These are phyloP conservation scores for Pseudogymnoascus sp. DNA, from an alignment of 2,329 filamentous ascomycete genomes.

Conservation along the genomic window DNA sequence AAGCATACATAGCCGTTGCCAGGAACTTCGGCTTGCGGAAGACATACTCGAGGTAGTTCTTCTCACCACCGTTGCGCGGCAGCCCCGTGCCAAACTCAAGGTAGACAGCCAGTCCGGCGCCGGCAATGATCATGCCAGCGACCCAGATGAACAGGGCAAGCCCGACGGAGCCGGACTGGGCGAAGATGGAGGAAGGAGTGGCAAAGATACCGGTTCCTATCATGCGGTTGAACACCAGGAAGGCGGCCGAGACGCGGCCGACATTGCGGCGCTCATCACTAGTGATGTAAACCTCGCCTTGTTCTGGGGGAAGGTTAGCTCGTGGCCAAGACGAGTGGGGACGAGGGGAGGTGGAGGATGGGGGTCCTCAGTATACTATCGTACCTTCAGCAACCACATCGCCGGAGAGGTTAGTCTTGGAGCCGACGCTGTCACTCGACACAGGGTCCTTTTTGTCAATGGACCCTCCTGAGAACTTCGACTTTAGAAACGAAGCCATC, in stretches of 20 bases:
- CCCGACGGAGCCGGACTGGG: slow-evolving; percentile 53
- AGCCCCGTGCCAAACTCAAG: slow-evolving; percentile 60
- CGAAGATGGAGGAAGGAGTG: slow-evolving; percentile 51
- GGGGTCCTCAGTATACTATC: background rate
- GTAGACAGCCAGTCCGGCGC: slow-evolving; percentile 56
- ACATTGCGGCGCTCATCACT: slow-evolving; percentile 40
- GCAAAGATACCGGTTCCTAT: slow-evolving; percentile 63
- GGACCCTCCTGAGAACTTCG: background rate
- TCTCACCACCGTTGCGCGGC: slow-evolving; percentile 58
- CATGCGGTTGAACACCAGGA: slow-evolving; percentile 59
- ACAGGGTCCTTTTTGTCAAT: background rate
- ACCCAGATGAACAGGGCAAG: slow-evolving; percentile 58
- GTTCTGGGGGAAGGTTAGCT: background rate
- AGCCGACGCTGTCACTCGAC: background rate
- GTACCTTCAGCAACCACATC: slow-evolving; percentile 2
- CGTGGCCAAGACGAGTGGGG: background rate
- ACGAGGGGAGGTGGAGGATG: background rate
- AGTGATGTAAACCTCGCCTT: slow-evolving; percentile 13
- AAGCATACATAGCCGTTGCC: slow-evolving; percentile 51
- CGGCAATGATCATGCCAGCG: slow-evolving; percentile 53
- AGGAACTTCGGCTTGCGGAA: slow-evolving; percentile 55
- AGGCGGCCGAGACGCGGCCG: slow-evolving; percentile 46
- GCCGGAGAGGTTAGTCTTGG: background rate
- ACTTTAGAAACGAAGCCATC: background rate
- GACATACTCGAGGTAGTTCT: slow-evolving; percentile 61